A percentile compares a stretch with the other conserved stretches of the same genome.
phyloP scores from a whole-genome alignment of 768 basidiomycete species.

The Zangia roseola region DNA sequence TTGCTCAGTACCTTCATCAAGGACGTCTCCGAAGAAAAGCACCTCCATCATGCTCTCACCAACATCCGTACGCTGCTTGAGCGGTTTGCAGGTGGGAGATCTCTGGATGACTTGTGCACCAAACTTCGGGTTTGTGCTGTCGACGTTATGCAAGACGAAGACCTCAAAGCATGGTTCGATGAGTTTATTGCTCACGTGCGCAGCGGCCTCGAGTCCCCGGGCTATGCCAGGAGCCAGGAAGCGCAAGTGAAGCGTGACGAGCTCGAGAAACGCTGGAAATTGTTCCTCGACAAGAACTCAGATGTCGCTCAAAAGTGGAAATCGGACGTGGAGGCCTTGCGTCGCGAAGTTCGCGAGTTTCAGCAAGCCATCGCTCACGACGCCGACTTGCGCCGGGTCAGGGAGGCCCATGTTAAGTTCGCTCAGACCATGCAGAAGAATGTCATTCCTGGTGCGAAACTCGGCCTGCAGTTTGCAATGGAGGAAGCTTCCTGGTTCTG shows the following conservation, averaged over 20 bases:
- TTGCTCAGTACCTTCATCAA: slow-evolving; percentile 56
- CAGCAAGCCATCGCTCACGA: slow-evolving; percentile 48
- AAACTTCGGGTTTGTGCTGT: slow-evolving; percentile 43
- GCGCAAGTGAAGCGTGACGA: slow-evolving; percentile 38
- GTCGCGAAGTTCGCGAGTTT: slow-evolving; percentile 44
- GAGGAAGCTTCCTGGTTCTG: slow-evolving; percentile 74
- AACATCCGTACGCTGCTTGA: slow-evolving; percentile 42
- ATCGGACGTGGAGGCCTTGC: slow-evolving; percentile 44
- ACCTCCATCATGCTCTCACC: slow-evolving; percentile 51
- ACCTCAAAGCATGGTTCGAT: slow-evolving; percentile 54
- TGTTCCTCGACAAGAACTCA: slow-evolving; percentile 44
- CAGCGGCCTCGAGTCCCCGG: slow-evolving; percentile 46
- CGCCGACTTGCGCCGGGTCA: slow-evolving; percentile 46
- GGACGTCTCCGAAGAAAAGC: slow-evolving; percentile 64
- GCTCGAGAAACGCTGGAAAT: slow-evolving; percentile 50
- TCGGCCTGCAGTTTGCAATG: slow-evolving; percentile 49
- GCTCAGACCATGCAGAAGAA: slow-evolving; percentile 48
- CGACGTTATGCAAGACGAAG: slow-evolving; percentile 52
- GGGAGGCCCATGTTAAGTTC: slow-evolving; percentile 48
- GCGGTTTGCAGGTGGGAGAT: slow-evolving; percentile 49
- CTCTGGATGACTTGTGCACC: slow-evolving; percentile 48
- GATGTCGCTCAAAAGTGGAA: slow-evolving; percentile 51
- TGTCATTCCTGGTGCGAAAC: slow-evolving; percentile 36
- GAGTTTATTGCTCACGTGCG: slow-evolving; percentile 49
- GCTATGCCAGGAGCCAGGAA: slow-evolving; percentile 54